A percentile compares a stretch with the other conserved stretches of the same genome.
These are phyloP conservation scores for Peltaster fructicola DNA, from an alignment of 2,329 filamentous ascomycete species.

Conservation along the genomic window DNA sequence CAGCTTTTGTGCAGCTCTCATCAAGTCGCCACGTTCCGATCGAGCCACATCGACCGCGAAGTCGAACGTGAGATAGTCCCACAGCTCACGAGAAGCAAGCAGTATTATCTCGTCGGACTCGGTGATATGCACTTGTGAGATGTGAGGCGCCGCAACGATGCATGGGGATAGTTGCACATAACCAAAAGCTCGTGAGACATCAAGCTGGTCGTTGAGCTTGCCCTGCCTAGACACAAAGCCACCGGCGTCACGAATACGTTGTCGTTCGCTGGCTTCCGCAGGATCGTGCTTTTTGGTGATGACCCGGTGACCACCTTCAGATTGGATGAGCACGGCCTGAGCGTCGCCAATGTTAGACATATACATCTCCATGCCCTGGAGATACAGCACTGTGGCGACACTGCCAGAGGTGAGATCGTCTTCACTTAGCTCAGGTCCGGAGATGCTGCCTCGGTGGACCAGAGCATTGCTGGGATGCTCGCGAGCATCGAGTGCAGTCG, in stretches of 20 bases:
- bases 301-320: constrained; percentile 65
- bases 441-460: constrained; percentile 52
- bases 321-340: constrained; percentile 86
- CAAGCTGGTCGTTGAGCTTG: constrained; percentile 75
- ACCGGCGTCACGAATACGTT: constrained; percentile 81
- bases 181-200: constrained; percentile 87
- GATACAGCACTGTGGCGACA: constrained; percentile 78
- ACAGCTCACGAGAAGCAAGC: constrained; percentile 78
- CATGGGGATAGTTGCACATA: constrained; percentile 86
- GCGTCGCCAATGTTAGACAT: constrained; percentile 92
- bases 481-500: constrained; percentile 62
- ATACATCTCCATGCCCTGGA: constrained; percentile 78
- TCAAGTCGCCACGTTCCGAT: constrained; percentile 72
- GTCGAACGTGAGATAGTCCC: constrained; percentile 83
- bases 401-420: constrained; percentile 83
- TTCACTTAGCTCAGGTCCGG: constrained; percentile 62
- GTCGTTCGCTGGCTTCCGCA: constrained; percentile 64
- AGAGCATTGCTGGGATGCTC: constrained; percentile 30
- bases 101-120: constrained; percentile 90
- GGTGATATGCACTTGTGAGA: constrained; percentile 58
- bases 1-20: constrained; percentile 87
- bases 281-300: constrained; percentile 88
- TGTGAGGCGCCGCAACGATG: constrained; percentile 77
- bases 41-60: constrained; percentile 83
- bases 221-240: constrained; percentile 93